phyloP scores from a whole-genome alignment of 148 eudicot genomes.

The Camellia sinensis region DNA sequence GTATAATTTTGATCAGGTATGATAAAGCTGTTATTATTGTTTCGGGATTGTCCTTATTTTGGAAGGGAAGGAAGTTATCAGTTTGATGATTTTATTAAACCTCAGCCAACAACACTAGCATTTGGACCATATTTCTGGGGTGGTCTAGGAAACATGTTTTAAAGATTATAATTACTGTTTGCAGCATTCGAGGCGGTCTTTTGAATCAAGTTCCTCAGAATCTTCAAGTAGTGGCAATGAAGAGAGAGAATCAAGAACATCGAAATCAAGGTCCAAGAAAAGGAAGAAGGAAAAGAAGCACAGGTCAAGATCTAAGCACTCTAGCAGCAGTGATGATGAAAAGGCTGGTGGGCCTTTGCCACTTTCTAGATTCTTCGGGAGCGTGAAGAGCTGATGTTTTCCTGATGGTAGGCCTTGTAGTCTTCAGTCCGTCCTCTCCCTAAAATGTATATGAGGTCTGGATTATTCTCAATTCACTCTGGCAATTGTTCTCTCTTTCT shows the following conservation, averaged over 20 bases:
- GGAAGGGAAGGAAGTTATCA: too few species aligned
- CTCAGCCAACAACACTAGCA: neutral
- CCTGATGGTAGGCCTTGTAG: too few species aligned
- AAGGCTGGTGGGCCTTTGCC: slow-evolving; percentile 78
- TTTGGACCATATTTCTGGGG: neutral
- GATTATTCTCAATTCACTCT: neutral
- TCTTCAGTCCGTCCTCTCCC: neutral
- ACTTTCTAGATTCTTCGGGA: slow-evolving; percentile 93
- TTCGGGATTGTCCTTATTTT: too few species aligned
- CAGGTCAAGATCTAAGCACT: slow-evolving; percentile 66
- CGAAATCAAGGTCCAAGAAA: slow-evolving; percentile 67
- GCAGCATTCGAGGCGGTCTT: slow-evolving; percentile 78
- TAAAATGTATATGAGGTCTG: neutral
- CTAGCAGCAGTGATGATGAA: slow-evolving; percentile 45
- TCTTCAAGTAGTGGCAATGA: slow-evolving; percentile 87
- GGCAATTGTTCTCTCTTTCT: neutral
- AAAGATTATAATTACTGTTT: slow-evolving; percentile 2
- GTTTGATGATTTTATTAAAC: too few species aligned
- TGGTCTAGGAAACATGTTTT: neutral
- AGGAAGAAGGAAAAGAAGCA: slow-evolving; percentile 68
- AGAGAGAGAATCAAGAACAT: slow-evolving; percentile 66
- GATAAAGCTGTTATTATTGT: too few species aligned
- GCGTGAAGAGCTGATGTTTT: slow-evolving; percentile 47
- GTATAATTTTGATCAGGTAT: too few species aligned
- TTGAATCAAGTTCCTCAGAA: slow-evolving; percentile 78